Evolutionary conservation across 805 yeast species (phyloP).

Genomic region (Debaryomyces tyrocola): DNA sequence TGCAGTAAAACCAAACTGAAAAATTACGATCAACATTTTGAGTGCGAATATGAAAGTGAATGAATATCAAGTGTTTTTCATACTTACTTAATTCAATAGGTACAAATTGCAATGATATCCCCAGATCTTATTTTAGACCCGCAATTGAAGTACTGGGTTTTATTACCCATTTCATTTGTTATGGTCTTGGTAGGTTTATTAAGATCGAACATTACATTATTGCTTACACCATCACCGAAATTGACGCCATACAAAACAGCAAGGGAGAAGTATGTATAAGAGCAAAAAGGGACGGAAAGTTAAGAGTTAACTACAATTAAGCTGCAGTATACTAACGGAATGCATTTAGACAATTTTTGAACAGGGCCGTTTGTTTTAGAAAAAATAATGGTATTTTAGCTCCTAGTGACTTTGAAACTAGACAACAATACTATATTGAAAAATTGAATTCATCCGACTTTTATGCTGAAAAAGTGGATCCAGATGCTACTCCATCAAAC

Average conservation of each 20-base stretch:
- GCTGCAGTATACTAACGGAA: constrained; percentile 6
- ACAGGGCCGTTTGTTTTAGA: constrained; percentile 58
- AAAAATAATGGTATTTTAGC: constrained; percentile 54
- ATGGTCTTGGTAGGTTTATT: constrained; percentile 86
- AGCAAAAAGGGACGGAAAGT: neutral
- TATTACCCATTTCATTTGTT: constrained; percentile 83
- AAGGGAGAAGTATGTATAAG: constrained; percentile 28
- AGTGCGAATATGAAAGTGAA: neutral
- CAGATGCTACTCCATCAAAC: constrained; percentile 45
- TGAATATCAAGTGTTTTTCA: neutral
- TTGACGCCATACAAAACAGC: constrained; percentile 50
- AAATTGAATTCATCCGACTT: constrained; percentile 54
- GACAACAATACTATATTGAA: constrained; percentile 49
- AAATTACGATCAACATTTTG: neutral
- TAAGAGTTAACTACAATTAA: neutral
- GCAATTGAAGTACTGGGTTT: constrained; percentile 81
- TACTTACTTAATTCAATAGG: no score
- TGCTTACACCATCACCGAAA: constrained; percentile 61
- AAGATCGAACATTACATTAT: constrained; percentile 63
- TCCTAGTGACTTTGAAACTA: constrained; percentile 48
- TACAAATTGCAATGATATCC: constrained; percentile 6
- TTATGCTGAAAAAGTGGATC: constrained; percentile 47
- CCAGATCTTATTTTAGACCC: constrained; percentile 65
- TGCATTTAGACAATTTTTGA: constrained; percentile 50
- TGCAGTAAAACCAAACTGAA: neutral